A percentile compares a stretch with the other conserved stretches of the same genome.
These are phyloP conservation scores for Trichoderma sp. DNA, from an alignment of 2,329 filamentous ascomycete species.

Conservation along the genomic window DNA sequence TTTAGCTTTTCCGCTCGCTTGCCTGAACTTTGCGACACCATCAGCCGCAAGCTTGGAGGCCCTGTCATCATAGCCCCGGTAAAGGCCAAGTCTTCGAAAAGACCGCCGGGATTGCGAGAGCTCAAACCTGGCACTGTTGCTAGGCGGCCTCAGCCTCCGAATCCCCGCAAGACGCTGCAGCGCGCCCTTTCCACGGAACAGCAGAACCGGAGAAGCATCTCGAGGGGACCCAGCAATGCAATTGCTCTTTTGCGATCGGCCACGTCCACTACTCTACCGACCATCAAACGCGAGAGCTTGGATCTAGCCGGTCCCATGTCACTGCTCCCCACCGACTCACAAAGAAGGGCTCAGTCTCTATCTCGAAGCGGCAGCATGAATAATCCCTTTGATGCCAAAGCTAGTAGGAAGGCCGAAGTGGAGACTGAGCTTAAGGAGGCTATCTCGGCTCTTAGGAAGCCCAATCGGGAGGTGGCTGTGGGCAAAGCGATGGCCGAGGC, in stretches of 20 bases:
- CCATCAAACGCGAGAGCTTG: constrained; percentile 69
- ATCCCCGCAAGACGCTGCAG: constrained; percentile 57
- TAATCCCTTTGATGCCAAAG: constrained; percentile 57
- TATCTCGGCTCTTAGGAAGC: constrained; percentile 72
- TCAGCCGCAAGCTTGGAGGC: constrained; percentile 77
- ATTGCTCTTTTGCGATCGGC: constrained; percentile 69
- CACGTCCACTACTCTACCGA: constrained; percentile 61
- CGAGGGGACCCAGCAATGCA: constrained; percentile 58
- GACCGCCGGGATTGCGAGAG: constrained; percentile 47
- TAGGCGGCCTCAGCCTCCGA: constrained; percentile 50
- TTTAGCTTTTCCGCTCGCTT: constrained; percentile 71
- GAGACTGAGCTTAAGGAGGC: constrained; percentile 73
- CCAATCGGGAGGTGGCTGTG: constrained; percentile 70
- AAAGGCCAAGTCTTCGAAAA: constrained; percentile 54
- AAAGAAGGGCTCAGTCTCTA: constrained; percentile 45
- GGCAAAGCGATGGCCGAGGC: constrained; percentile 68
- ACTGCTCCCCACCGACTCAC: constrained; percentile 38
- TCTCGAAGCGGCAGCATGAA: constrained; percentile 52
- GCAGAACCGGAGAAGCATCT: constrained; percentile 56
- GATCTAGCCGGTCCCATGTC: constrained; percentile 51
- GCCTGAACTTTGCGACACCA: constrained; percentile 68
- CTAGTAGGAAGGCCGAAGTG: constrained; percentile 66
- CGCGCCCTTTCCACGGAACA: constrained; percentile 64
- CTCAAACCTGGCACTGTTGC: constrained; percentile 56
- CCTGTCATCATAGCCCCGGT: constrained; percentile 61